phyloP scores from a whole-genome alignment of 352 stramenopile genomes.

The Phytophthora cactorum region DNA sequence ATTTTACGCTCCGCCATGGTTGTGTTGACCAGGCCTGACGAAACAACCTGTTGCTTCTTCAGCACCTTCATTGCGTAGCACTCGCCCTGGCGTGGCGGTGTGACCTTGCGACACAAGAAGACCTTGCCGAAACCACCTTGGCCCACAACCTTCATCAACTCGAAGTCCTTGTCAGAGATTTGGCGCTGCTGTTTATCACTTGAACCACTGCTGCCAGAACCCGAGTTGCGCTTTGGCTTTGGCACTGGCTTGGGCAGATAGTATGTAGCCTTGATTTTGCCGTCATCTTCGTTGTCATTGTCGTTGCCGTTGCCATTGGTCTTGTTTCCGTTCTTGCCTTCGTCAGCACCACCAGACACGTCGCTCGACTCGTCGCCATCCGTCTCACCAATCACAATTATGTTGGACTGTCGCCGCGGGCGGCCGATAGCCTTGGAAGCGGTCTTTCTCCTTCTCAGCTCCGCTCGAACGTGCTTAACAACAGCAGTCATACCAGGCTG shows the following conservation, averaged over 20 bases:
- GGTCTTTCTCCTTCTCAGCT: constrained; percentile 61
- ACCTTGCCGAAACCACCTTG: constrained; percentile 98
- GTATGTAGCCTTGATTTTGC: constrained; percentile 74
- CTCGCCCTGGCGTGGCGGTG: constrained; percentile 83
- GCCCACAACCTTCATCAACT: constrained; percentile 97
- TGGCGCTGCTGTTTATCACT: constrained; percentile 39
- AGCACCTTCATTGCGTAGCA: constrained; percentile 99
- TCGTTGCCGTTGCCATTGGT: constrained; percentile 11
- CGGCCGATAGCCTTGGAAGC: constrained; percentile 35
- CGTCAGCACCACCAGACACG: constrained; percentile 63
- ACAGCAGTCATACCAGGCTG: constrained; percentile 88
- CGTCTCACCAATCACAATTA: constrained; percentile 87
- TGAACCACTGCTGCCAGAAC: constrained; percentile 22
- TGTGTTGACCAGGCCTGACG: constrained; percentile 92
- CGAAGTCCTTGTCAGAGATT: constrained; percentile 93
- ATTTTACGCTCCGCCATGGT: constrained; percentile 94
- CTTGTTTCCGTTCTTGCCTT: constrained; percentile 49
- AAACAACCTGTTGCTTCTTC: constrained; percentile 93
- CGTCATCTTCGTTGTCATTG: constrained; percentile 36
- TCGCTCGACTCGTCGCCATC: constrained; percentile 80
- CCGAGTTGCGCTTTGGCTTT: constrained; percentile 42
- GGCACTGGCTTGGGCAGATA: constrained; percentile 80
- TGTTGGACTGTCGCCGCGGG: constrained; percentile 79
- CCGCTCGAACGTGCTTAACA: constrained; percentile 76
- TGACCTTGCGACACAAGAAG: constrained; percentile 97